Evolutionary conservation across 805 yeast species (phyloP).

Genomic region (Saturnispora silvae): DNA sequence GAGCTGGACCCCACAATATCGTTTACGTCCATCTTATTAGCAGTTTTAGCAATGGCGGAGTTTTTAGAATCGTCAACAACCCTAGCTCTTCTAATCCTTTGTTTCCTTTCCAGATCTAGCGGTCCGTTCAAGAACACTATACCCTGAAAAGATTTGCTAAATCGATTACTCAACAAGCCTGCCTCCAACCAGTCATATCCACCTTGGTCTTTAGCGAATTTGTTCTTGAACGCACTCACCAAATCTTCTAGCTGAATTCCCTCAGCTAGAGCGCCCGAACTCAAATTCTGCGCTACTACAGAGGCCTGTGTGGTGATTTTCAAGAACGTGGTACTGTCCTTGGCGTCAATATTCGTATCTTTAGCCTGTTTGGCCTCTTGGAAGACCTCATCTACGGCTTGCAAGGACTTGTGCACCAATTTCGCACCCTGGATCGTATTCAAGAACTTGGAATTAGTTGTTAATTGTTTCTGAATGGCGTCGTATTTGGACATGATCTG

Average conservation of each 20-base stretch:
- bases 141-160: constrained; percentile 38
- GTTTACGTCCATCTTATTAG: constrained; percentile 40
- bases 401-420: constrained; percentile 35
- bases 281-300: constrained; percentile 50
- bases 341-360: constrained; percentile 36
- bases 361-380: constrained; percentile 29
- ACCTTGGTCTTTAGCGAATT: constrained; percentile 19
- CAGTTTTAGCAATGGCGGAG: constrained; percentile 34
- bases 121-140: constrained; percentile 66
- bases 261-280: constrained; percentile 46
- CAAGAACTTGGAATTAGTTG: constrained; percentile 28
- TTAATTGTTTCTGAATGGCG: constrained; percentile 25
- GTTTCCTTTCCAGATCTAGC: constrained; percentile 46
- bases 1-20: constrained; percentile 42
- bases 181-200: constrained; percentile 47
- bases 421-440: constrained; percentile 49
- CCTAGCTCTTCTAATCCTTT: constrained; percentile 25
- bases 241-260: constrained; percentile 40
- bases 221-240: constrained; percentile 29
- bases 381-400: constrained; percentile 38
- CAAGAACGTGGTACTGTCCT: constrained; percentile 55
- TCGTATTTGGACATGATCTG: constrained; percentile 19
- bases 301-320: constrained; percentile 55
- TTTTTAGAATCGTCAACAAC: constrained; percentile 32
- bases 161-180: constrained; percentile 40